phyloP scores from a whole-genome alignment of 192 early-diverging fungal species.

The Diversispora eburnea region DNA sequence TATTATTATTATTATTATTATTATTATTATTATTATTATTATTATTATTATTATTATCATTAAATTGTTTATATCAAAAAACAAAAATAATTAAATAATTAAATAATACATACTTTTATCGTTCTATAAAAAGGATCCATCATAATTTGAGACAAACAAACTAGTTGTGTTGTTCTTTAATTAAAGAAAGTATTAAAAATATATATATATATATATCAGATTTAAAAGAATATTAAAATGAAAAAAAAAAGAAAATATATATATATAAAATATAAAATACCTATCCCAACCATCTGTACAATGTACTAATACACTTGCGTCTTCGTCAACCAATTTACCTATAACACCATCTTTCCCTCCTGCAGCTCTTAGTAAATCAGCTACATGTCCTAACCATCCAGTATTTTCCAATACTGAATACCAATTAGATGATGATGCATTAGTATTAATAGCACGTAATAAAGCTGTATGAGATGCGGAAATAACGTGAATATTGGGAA shows the following conservation, averaged over 20 bases:
- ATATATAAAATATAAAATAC: not conserved
- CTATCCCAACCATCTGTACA: slow-evolving; percentile 49
- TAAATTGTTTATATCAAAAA: no score
- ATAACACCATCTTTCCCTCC: slow-evolving; percentile 39
- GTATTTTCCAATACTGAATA: slow-evolving; percentile 37
- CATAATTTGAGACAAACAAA: slow-evolving; percentile 41
- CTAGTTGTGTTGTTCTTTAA: slow-evolving; percentile 40
- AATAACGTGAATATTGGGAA: slow-evolving; percentile 41
- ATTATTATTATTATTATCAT: no score
- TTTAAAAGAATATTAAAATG: not conserved
- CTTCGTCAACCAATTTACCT: slow-evolving; percentile 34
- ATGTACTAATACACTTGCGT: slow-evolving; percentile 41
- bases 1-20: no score
- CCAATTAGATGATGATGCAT: slow-evolving; percentile 39
- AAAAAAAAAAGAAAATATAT: no score
- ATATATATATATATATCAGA: not conserved
- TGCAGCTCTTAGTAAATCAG: slow-evolving; percentile 40
- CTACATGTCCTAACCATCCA: slow-evolving; percentile 40
- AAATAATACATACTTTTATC: slow-evolving; percentile 16
- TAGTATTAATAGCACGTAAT: slow-evolving; percentile 34
- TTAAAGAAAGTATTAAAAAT: not conserved
- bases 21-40: no score
- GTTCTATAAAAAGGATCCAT: slow-evolving; percentile 44
- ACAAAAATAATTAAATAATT: no score
- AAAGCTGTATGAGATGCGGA: slow-evolving; percentile 32